Percentiles rank a stretch among this genome's conserved stretches.
Evolutionary conservation across 2,329 filamentous ascomycete genomes (phyloP).

Genomic region (Trichoderma atrobrunneum): DNA sequence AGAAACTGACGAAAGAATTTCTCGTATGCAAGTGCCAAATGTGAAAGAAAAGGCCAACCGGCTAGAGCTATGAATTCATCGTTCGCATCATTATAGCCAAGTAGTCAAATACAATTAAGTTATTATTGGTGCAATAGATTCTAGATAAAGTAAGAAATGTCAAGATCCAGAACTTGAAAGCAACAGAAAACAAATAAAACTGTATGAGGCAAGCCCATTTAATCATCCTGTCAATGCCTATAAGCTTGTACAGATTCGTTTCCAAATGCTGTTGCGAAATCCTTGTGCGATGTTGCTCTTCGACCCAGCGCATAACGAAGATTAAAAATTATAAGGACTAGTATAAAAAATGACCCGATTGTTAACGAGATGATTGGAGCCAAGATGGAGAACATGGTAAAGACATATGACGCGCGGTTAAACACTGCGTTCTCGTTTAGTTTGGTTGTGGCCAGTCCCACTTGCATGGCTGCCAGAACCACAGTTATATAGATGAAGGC

Average conservation of each 20-base stretch:
- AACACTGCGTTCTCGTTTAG: constrained; percentile 36
- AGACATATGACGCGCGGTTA: constrained; percentile 42
- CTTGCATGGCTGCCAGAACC: constrained; percentile 48
- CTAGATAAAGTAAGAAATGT: not conserved
- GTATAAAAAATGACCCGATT: not conserved
- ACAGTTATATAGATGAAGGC: constrained; percentile 42
- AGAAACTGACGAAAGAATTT: not conserved
- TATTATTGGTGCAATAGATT: not conserved
- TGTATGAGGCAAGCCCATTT: accelerated
- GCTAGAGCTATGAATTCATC: not conserved
- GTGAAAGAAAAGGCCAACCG: not conserved
- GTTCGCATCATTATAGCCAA: not conserved
- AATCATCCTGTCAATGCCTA: not conserved
- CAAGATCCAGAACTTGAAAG: not conserved
- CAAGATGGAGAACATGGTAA: constrained; percentile 44
- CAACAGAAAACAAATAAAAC: not conserved
- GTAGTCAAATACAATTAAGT: not conserved
- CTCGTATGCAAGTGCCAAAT: not conserved
- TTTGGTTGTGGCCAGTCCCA: constrained; percentile 37
- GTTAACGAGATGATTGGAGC: not conserved
- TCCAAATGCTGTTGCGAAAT: not conserved
- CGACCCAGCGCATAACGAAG: not conserved
- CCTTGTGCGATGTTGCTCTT: not conserved
- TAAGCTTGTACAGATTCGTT: not conserved
- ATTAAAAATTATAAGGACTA: not conserved